Percentiles rank a stretch among this genome's conserved stretches.
Evolutionary conservation across 1,284 basidiomycete species (phyloP).

Genomic region (Boletus coffeatus): DNA sequence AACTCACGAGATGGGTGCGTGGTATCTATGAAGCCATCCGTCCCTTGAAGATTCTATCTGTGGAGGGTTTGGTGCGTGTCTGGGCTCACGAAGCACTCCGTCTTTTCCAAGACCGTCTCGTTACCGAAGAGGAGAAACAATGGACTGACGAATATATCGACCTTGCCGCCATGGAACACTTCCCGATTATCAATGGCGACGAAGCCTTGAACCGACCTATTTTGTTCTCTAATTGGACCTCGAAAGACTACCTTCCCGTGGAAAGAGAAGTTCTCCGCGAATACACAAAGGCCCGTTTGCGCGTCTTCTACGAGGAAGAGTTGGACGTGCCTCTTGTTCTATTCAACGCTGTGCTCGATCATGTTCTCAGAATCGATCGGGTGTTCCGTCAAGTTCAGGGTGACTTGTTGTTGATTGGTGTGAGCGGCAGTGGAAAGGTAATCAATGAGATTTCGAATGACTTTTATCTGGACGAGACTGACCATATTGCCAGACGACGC

Average conservation of each 20-base stretch:
- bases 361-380: constrained; percentile 95
- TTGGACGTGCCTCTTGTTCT: constrained; percentile 97
- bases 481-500: constrained; percentile 66
- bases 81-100: constrained; percentile 99
- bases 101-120: constrained; percentile 96
- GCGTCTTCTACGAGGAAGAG: constrained; percentile 97
- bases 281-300: constrained; percentile 93
- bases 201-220: constrained; percentile 88
- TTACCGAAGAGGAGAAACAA: constrained; percentile 82
- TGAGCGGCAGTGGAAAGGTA: constrained; percentile 97
- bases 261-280: constrained; percentile 91
- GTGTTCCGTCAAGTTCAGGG: constrained; percentile 98
- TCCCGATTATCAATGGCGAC: constrained; percentile 85
- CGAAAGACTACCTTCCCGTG: constrained; percentile 95
- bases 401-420: constrained; percentile 84
- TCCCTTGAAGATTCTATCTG: constrained; percentile 84
- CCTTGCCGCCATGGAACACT: constrained; percentile 77
- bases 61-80: constrained; percentile 93
- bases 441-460: constrained; percentile 15
- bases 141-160: constrained; percentile 98
- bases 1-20: constrained; percentile 96
- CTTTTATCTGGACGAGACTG: constrained; percentile 5
- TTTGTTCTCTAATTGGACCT: constrained; percentile 98
- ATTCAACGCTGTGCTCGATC: constrained; percentile 98
- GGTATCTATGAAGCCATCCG: constrained; percentile 97